Evolutionary conservation across 257 asterid genomes (phyloP).

Genomic region (Misopates orontium): DNA sequence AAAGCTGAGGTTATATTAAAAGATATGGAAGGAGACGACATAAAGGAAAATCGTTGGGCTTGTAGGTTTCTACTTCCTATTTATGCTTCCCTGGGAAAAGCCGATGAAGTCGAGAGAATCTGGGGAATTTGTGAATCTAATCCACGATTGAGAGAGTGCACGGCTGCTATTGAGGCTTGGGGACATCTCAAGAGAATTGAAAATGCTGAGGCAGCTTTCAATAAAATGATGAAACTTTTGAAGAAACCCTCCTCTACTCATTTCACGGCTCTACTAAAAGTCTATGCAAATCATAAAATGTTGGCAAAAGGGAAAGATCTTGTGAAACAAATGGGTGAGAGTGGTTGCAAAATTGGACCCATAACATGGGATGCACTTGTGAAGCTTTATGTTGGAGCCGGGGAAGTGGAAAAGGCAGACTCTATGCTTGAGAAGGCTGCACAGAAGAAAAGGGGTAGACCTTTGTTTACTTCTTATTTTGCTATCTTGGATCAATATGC

Average conservation of each 20-base stretch:
- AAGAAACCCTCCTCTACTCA: conserved; percentile 42
- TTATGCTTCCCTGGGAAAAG: conserved; percentile 68
- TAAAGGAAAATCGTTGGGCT: conserved; percentile 49
- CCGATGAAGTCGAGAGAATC: conserved; percentile 61
- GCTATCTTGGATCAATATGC: conserved; percentile 60
- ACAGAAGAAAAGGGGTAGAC: conserved; percentile 34
- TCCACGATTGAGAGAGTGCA: conserved; percentile 46
- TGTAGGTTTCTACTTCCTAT: conserved; percentile 49
- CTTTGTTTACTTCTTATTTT: conserved; percentile 40
- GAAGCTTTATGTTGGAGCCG: conserved; percentile 60
- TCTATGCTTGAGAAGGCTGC: conserved; percentile 52
- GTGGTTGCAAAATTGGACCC: conserved; percentile 52
- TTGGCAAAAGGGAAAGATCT: conserved; percentile 70
- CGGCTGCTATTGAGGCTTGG: conserved; percentile 70
- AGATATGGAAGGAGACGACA: conserved; percentile 63
- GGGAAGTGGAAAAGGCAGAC: conserved; percentile 76
- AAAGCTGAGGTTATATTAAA: conserved; percentile 62
- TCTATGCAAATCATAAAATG: conserved; percentile 60
- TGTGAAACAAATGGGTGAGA: conserved; percentile 62
- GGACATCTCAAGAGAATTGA: conserved; percentile 60
- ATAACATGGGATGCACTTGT: conserved; percentile 68
- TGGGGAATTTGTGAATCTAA: conserved; percentile 62
- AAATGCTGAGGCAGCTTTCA: conserved; percentile 70
- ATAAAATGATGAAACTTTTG: conserved; percentile 36
- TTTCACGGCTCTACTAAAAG: conserved; percentile 46